Evolutionary conservation across 768 basidiomycete species (phyloP), one percentile per base, ranked within the genome.

Genomic region (Lactifluus rugatus): DNA sequence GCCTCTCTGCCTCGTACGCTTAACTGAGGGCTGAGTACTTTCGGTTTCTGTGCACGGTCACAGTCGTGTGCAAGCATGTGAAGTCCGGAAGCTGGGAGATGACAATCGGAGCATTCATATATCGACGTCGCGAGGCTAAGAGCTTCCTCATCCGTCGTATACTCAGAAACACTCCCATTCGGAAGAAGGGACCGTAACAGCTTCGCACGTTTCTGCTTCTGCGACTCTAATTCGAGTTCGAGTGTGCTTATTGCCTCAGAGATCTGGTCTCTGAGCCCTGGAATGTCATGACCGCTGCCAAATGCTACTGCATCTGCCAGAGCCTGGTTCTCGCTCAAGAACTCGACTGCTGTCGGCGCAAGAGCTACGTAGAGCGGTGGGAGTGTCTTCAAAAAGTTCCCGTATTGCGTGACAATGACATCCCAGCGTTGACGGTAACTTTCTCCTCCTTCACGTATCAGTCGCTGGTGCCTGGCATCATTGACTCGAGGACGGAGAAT

Each of bases 61-160:
- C 57, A 58, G 2, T 47, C 14, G 16, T 58, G 57, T 13, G 45
- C 57, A 11, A 58, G 57, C 57, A 58, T 58, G 36, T 58, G 36
- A 11, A 41, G 36, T 21, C 57, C 57, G 8, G 57, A 52, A 26
- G 26, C 5, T 9, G 50, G 16, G 5, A 39, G 7, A 39, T 11
- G 57, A 17, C 56, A 57, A 21, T 57, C 48, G 1, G 48, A 23
- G 28, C 57, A 58, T 39, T 52, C 50, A 25, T 41, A 58, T 36
- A 58, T 16, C 3, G 57, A 58, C 32, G 57, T 58, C 14, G 57
- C 57, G 23, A 58, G 50, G 34, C 36, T 4, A 14, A 58, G 36
- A n/a, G 21, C 51, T 31, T 37, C 26, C 17, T 47, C 50, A n/a
- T 58, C 51, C 17, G 42, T 39, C 16, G 11, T 21, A 8, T 19